Evolutionary conservation across 331 rosid species (phyloP), one percentile per base, ranked within the genome.

Genomic region (Acacia pycnantha): DNA sequence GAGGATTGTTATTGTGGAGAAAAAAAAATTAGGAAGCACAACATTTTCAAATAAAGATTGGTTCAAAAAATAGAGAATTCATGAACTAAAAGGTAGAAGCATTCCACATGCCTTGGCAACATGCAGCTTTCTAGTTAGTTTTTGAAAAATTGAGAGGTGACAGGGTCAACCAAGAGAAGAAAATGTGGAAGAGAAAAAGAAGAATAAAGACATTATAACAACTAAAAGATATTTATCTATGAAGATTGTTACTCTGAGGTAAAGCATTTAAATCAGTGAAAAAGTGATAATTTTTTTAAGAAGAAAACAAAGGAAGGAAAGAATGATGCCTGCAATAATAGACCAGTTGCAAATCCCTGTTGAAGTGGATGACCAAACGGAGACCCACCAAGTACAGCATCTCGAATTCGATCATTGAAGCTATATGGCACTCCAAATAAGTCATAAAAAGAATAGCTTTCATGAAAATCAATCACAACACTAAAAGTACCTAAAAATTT

Each of bases 351-450:
- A 88, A 95, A 95, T 85, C 99, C 99, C 87, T 95, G 99, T 85
- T 93, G 98, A 82, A 93, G 98, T 86, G 98, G 94, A 89, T 89
- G 84, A 71, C 98, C 98, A 90, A 95, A 95, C 41, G 98, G 99
- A 87, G 98, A 93, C 77, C 99, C 98, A 88, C 99, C 99, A 78
- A 93, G 94, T 67, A 90, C 56, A 26, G 98, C 97, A 86, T 95
- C 98, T 46, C 97, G 97, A 77, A 93, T 92, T 68, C 99, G 98
- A 84, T 95, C 99, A 59, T 95, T 95, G 73, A 95, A 95, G 86
- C 99, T 95, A 86, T 74, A 77, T 73, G 44, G 66, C 82, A 58
- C 27, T 51, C 82, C 84, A 82, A 81, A 74, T 47, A 50, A 85
- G 64, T 84, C 46, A 70, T 71, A 65, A 40, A 79, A 77, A 48